These are phyloP conservation scores for Hygrophila difformis DNA, from an alignment of 257 asterid species.

Conservation along the genomic window DNA sequence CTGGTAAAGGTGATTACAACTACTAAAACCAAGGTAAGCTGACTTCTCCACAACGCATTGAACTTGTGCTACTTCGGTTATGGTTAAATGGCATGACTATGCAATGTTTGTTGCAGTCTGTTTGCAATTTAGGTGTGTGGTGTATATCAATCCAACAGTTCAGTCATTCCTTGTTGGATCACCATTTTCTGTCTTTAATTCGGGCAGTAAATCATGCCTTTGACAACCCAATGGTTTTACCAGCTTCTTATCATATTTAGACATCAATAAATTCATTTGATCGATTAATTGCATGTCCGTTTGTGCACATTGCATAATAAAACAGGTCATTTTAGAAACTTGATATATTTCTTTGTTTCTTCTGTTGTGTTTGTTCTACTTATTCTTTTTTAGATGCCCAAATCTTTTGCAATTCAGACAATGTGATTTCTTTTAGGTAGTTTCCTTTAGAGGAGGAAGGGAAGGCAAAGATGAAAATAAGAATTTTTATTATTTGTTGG, in stretches of 20 bases:
- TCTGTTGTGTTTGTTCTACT: too few relatives aligned
- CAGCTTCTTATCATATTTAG: too few relatives aligned
- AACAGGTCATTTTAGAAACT: too few relatives aligned
- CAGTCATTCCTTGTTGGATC: constrained; percentile 31
- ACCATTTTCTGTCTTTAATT: constrained; percentile 40
- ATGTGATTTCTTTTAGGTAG: too few relatives aligned
- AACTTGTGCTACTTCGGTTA: constrained; percentile 11
- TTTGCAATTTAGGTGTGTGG: constrained; percentile 78
- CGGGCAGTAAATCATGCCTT: constrained; percentile 57
- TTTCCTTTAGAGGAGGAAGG: too few relatives aligned
- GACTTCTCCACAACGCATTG: constrained; percentile 1
- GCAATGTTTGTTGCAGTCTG: constrained; percentile 43
- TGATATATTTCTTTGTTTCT: too few relatives aligned
- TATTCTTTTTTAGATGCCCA: too few relatives aligned
- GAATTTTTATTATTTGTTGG: too few relatives aligned
- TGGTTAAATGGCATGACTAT: constrained; percentile 16
- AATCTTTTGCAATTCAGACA: too few relatives aligned
- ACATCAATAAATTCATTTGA: constrained; percentile 2
- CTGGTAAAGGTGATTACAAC: constrained; percentile 46
- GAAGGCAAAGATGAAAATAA: too few relatives aligned
- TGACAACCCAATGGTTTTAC: constrained; percentile 73
- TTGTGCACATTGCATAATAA: not conserved
- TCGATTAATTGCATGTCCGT: constrained; percentile 6
- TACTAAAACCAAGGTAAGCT: constrained; percentile 54
- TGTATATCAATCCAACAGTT: constrained; percentile 76